Evolutionary conservation across 1,139 yeast species (phyloP), one percentile per base, ranked within the genome.

Genomic region (Saccharomycopsis crataegensis): DNA sequence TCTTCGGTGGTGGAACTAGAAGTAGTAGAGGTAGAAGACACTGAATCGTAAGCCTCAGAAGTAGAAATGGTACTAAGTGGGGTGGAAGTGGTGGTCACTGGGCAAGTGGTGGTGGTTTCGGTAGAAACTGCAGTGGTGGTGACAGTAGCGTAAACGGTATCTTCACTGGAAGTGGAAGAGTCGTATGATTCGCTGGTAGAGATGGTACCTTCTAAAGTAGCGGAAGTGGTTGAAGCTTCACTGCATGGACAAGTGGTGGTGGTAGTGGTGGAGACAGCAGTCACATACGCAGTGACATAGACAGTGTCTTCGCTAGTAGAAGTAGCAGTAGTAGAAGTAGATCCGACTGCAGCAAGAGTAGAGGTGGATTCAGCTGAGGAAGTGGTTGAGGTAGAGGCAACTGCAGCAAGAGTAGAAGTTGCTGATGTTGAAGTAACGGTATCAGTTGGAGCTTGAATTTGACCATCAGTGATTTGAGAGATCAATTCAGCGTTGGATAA

Each of bases 401-500:
- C 56, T 32, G 50, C 51, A 44, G 56, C 47, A 12, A 33, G 17
- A 3, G 52, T 17, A 12, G 58, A 37, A 12, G 52, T 6, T 31
- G 70, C 65, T 48, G 74, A 74, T 65, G 70, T 63, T 65, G 77
- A 75, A 22, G 28, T 22, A 22, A 64, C 66, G 58, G 28, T 22
- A 22, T 64, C 66, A 58, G 28, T 71, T 67, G 31, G 69, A 49
- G 74, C 74, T 62, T 74, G 78, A 56, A 74, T 67, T 65, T 74
- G 78, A 60, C 78, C 78, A 57, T 74, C 78, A 58, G 69, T 66
- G 52, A 75, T 74, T 62, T 75, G 78, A 38, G 76, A 65, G 46
- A 70, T 68, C 37, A 55, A 49, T 8, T 49, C 52, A n/a, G 49
- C 58, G 50, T 68, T 64, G 22, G 65, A 59, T 42, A 65, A 68